These are phyloP conservation scores for Eremomyces bilateralis DNA, from an alignment of 495 filamentous ascomycete genomes.

Conservation along the genomic window DNA sequence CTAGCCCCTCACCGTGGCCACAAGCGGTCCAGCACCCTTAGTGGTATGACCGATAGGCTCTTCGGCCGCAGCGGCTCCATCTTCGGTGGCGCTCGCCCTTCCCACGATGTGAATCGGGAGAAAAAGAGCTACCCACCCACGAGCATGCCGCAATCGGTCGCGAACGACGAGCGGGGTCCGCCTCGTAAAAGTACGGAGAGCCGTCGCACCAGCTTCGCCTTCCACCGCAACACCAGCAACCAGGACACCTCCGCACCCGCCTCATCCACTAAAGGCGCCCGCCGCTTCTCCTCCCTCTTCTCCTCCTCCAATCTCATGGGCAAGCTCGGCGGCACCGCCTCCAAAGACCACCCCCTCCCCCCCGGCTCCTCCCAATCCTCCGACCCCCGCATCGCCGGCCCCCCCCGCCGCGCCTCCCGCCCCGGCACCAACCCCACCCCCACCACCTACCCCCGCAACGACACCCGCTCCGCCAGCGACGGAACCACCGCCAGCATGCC, in stretches of 20 bases:
- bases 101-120: conserved; percentile 13
- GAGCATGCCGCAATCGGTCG: conserved; percentile 8
- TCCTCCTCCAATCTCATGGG: neutral
- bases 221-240: conserved; percentile 1
- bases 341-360: neutral
- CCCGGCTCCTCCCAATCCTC: neutral
- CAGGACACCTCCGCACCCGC: neutral
- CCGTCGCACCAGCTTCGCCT: conserved; percentile 2
- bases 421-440: neutral
- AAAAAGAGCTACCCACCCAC: conserved; percentile 18
- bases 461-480: neutral
- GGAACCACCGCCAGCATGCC: neutral
- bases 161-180: neutral
- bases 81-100: conserved; percentile 29
- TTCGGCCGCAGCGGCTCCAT: conserved; percentile 63
- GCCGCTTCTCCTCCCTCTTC: conserved; percentile 2
- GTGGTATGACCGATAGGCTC: conserved; percentile 53
- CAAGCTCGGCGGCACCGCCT: too few species aligned
- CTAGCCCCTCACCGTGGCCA: conserved; percentile 41
- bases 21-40: conserved; percentile 76
- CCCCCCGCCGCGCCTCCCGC: neutral
- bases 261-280: neutral
- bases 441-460: neutral
- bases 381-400: neutral
- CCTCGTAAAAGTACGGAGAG: neutral